These are phyloP conservation scores for Alloascoidea africana DNA, from an alignment of 805 yeast species.

Conservation along the genomic window DNA sequence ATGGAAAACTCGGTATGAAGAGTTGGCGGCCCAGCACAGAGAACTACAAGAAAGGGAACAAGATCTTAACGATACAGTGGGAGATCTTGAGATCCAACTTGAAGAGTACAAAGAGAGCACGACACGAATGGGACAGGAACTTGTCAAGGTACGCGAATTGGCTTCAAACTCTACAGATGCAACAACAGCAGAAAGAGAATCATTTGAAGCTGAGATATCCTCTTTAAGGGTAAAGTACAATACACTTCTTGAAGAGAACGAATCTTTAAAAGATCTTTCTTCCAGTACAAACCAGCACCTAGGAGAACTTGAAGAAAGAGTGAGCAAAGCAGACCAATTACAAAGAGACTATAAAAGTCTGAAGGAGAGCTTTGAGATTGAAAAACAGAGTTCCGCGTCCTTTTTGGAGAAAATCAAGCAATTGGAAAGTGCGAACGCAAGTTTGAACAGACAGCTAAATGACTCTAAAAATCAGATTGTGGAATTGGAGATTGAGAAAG, in stretches of 20 bases:
- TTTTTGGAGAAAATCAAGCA: slow-evolving; percentile 10
- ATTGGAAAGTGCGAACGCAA: neutral
- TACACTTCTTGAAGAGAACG: neutral
- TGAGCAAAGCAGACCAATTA: neutral
- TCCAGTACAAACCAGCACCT: neutral
- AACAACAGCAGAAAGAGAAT: neutral
- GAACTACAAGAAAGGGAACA: slow-evolving; percentile 5
- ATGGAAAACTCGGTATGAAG: neutral
- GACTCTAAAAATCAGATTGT: neutral
- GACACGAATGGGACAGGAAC: slow-evolving; percentile 1
- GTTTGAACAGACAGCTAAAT: neutral
- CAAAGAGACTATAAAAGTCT: slow-evolving; percentile 6
- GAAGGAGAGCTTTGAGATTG: slow-evolving; percentile 8
- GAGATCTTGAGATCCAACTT: slow-evolving; percentile 8
- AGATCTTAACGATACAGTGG: slow-evolving; percentile 14
- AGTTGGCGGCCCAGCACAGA: neutral
- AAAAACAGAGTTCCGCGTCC: slow-evolving; percentile 10
- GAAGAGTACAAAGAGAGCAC: slow-evolving; percentile 4
- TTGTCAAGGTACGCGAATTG: neutral
- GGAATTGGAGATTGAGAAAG: neutral
- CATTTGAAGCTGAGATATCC: neutral
- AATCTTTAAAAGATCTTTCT: neutral
- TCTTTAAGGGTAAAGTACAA: neutral
- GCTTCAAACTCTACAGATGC: neutral
- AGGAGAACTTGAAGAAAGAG: neutral